Percentiles rank a stretch among this genome's conserved stretches.
Conservation (phyloP, 345 rosid species). For the Aurinia saxatilis region DNA sequence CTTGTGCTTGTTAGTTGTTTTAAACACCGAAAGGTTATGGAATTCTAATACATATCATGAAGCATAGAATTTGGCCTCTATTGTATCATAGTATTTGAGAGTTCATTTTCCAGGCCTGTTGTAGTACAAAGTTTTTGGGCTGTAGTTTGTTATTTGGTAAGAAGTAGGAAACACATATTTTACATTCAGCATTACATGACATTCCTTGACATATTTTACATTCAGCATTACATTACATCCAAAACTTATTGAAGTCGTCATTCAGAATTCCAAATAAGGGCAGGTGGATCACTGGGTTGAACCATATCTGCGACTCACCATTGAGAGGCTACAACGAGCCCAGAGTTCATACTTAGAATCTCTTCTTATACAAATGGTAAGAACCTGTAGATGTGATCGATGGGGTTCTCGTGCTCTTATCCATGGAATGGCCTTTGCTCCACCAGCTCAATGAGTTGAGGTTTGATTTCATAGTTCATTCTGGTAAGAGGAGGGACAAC, state of each 20-base stretch:
- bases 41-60: background rate
- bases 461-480: too few relatives aligned
- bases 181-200: background rate
- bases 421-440: too few relatives aligned
- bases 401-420: too few relatives aligned
- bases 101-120: background rate
- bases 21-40: background rate
- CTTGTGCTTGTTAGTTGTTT: slow-evolving; percentile 10
- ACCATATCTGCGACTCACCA: slow-evolving; percentile 79
- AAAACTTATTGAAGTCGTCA: slow-evolving; percentile 92
- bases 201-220: too few relatives aligned
- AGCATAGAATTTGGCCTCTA: slow-evolving; percentile 7
- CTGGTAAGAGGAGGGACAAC: too few relatives aligned
- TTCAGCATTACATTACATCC: too few relatives aligned
- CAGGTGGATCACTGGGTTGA: slow-evolving; percentile 99
- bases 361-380: slow-evolving; percentile 96
- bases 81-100: background rate
- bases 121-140: slow-evolving; percentile 6
- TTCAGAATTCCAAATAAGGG: slow-evolving; percentile 96
- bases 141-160: slow-evolving; percentile 1
- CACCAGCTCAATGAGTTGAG: too few relatives aligned
- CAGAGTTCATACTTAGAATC: slow-evolving; percentile 78
- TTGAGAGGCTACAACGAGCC: slow-evolving; percentile 73
- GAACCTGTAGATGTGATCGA: too few relatives aligned
- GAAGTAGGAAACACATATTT: too few relatives aligned